These are phyloP conservation scores for Hericium coralloides DNA, from an alignment of 768 basidiomycete species.

Conservation along the genomic window DNA sequence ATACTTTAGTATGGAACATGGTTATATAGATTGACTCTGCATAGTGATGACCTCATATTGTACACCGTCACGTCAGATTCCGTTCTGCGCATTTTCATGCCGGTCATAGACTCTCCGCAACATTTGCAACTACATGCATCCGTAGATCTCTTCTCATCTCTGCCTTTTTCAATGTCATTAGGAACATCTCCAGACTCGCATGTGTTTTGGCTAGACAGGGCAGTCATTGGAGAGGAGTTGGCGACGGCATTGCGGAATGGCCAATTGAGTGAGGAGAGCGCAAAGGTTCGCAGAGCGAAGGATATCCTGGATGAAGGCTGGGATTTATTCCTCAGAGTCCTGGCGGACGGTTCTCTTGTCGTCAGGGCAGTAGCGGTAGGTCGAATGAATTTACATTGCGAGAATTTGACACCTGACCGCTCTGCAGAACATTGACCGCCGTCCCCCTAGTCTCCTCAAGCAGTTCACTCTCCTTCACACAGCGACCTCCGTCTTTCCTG, in stretches of 20 bases:
- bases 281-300: constrained; percentile 36
- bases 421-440: constrained; percentile 75
- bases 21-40: constrained; percentile 2
- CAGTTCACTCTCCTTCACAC: constrained; percentile 69
- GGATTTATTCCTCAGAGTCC: constrained; percentile 71
- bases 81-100: constrained; percentile 75
- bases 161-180: constrained; percentile 32
- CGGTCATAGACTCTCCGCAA: constrained; percentile 80
- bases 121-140: constrained; percentile 79
- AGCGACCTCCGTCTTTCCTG: constrained; percentile 37
- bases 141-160: constrained; percentile 60
- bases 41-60: constrained; percentile 66
- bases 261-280: constrained; percentile 29
- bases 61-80: constrained; percentile 82
- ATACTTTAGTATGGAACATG: constrained; percentile 1
- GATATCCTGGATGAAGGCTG: constrained; percentile 65
- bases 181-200: constrained; percentile 27
- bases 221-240: constrained; percentile 43
- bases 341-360: constrained; percentile 65
- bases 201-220: constrained; percentile 65
- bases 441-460: constrained; percentile 75
- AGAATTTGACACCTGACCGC: not conserved
- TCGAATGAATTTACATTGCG: constrained; percentile 2
- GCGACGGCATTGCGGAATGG: constrained; percentile 28
- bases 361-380: constrained; percentile 68